Base-by-base conservation (phyloP, 805 yeast species). In the Candida nitratophila region DNA sequence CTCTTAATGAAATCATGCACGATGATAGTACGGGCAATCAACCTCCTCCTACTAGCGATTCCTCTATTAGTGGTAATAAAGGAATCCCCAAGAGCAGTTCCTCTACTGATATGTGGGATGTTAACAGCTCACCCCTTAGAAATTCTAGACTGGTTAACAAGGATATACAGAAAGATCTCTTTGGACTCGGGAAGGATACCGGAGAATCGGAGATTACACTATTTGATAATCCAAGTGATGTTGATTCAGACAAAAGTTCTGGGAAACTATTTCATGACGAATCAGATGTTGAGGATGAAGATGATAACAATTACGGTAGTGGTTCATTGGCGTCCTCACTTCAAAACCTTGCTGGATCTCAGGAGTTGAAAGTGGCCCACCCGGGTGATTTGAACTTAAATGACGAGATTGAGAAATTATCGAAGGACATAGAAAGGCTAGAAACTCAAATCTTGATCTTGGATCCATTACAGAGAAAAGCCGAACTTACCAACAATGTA, bases 401-500 rank as follows among this genome's bases (percentile, higher is more conserved):
- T 2, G 86, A 82, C 45, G 86, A 83, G 44, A 86, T 90, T 37
- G 67, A 67, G 2, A 72, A 68, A n/a, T 59, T 89, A 15, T 67
- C 74, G 2, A 59, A 67, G 2, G 86, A 81, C 14, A 77, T 87
- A 7, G 77, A 71, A 22, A 73, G 71, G 42, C 63, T 86, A 22
- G 69, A 71, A 32, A 75, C 76, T 45, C 96, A 90, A 57, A 65
- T 77, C 35, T 68, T 69, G 4, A 76, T 90, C 21, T 61, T 91
- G 34, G 77, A 74, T 14, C 83, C 91, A 5, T 66, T 91, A 39
- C 60, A 87, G 34, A 68, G 72, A 38, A 91, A 91, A 56, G 96
- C 97, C 0, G 95, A 87, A 53, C 65, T 91, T 29, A 87, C 95
- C 0, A 85, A 87, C 58, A 86, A 86, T 57, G 63, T 74, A 6